A percentile compares a stretch with the other conserved stretches of the same genome.
Evolutionary conservation across 257 asterid genomes (phyloP).

Genomic region (Asclepias syriaca): DNA sequence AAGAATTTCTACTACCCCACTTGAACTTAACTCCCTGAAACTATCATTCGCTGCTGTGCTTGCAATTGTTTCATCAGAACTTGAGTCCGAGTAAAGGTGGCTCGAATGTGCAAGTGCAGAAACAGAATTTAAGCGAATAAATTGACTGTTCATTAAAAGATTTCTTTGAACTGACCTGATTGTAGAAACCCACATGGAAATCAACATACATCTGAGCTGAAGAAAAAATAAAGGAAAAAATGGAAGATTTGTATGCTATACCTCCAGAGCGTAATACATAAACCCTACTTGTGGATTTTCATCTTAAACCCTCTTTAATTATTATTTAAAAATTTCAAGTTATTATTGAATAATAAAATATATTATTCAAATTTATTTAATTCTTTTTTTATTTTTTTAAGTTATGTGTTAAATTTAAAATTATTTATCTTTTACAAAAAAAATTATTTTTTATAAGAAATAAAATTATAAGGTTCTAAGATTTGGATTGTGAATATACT

Average conservation of each 20-base stretch:
- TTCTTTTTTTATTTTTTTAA: no score
- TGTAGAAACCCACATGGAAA: conserved; percentile 44
- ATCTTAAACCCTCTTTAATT: no score
- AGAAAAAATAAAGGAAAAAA: background rate
- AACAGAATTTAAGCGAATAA: conserved; percentile 36
- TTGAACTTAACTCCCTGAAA: conserved; percentile 26
- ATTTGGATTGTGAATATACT: no score
- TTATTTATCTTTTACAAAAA: no score
- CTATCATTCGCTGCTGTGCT: background rate
- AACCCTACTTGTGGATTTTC: background rate
- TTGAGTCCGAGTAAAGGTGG: conserved; percentile 42
- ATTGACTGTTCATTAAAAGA: conserved; percentile 26
- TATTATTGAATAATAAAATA: no score
- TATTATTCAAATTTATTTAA: no score
- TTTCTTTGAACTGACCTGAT: conserved; percentile 39
- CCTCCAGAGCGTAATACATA: background rate
- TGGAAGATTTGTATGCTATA: background rate
- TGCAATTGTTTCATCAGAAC: conserved; percentile 37
- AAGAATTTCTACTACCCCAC: conserved; percentile 52
- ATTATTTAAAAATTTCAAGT: no score
- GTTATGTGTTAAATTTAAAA: no score
- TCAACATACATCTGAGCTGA: conserved; percentile 7
- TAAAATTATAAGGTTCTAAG: no score
- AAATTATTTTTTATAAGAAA: no score
- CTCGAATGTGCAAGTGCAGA: conserved; percentile 58